A percentile compares a stretch with the other conserved stretches of the same genome.
phyloP scores from a whole-genome alignment of 1,284 basidiomycete species.

The Cutaneotrichosporon sp. region DNA sequence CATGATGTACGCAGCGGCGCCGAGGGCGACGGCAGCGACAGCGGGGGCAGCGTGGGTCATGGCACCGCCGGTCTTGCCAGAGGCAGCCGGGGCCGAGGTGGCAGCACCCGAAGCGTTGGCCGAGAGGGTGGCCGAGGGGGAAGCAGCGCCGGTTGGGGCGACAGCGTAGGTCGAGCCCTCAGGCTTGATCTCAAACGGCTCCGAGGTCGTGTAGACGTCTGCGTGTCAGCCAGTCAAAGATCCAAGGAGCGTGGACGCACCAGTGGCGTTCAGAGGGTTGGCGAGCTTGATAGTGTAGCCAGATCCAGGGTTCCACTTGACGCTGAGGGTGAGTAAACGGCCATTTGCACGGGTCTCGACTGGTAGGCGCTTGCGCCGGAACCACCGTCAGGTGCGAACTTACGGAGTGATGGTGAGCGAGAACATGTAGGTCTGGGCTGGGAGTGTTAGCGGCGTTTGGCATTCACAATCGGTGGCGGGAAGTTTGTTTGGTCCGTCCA shows the following conservation, averaged over 20 bases:
- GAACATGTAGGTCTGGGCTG: constrained; percentile 1
- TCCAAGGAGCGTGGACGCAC: constrained; percentile 54
- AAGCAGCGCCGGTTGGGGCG: not conserved
- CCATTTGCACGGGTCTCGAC: not conserved
- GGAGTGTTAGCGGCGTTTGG: not conserved
- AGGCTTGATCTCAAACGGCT: constrained; percentile 64
- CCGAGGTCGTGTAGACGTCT: constrained; percentile 60
- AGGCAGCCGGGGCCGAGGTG: not conserved
- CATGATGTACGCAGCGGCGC: constrained; percentile 9
- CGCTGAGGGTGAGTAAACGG: not conserved
- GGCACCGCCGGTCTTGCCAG: not conserved
- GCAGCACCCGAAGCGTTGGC: not conserved
- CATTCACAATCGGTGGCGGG: not conserved
- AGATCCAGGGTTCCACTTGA: constrained; percentile 16
- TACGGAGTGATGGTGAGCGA: not conserved
- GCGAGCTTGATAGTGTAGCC: constrained; percentile 60
- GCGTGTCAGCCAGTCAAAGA: too few species aligned
- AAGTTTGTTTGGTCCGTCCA: not conserved
- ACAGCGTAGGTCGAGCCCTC: constrained; percentile 60
- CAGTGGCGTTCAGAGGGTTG: constrained; percentile 56
- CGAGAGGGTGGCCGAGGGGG: not conserved
- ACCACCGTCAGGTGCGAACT: too few species aligned
- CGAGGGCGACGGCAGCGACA: constrained; percentile 9
- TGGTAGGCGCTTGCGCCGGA: not conserved
- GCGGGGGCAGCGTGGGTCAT: not conserved